Evolutionary conservation across 2,329 filamentous ascomycete species (phyloP).

Genomic region (Ampelomyces quisqualis): DNA sequence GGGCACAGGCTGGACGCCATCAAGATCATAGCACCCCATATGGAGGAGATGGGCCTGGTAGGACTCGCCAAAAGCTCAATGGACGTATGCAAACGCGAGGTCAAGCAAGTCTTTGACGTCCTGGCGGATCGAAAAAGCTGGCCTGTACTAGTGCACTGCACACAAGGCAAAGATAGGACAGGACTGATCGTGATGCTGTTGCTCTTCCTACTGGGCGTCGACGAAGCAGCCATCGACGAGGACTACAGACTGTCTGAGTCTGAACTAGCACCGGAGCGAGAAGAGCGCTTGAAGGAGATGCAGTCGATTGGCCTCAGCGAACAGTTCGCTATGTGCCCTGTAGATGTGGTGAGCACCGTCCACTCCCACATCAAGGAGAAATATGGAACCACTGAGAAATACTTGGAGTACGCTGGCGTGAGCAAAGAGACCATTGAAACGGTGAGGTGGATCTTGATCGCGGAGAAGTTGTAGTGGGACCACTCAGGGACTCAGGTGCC

Average conservation of each 20-base stretch:
- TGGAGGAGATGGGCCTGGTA: slow-evolving; percentile 69
- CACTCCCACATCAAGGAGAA: slow-evolving; percentile 57
- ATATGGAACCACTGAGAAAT: slow-evolving; percentile 67
- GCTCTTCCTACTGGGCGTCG: slow-evolving; percentile 63
- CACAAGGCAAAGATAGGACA: slow-evolving; percentile 84
- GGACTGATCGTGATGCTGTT: slow-evolving; percentile 70
- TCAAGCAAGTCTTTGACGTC: slow-evolving; percentile 56
- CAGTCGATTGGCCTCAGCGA: slow-evolving; percentile 67
- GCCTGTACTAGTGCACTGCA: slow-evolving; percentile 77
- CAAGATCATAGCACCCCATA: slow-evolving; percentile 65
- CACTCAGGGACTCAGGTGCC: too few species aligned
- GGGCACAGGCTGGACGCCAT: slow-evolving; percentile 71
- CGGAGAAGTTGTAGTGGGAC: slow-evolving; percentile 14
- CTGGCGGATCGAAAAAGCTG: slow-evolving; percentile 53
- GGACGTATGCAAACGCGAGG: slow-evolving; percentile 64
- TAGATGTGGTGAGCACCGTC: slow-evolving; percentile 63
- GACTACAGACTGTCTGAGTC: slow-evolving; percentile 71
- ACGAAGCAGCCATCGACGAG: slow-evolving; percentile 60
- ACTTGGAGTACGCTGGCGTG: slow-evolving; percentile 64
- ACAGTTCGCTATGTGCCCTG: slow-evolving; percentile 65
- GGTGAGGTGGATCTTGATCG: slow-evolving; percentile 38
- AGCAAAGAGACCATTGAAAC: slow-evolving; percentile 36
- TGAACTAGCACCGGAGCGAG: slow-evolving; percentile 62
- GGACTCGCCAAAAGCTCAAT: slow-evolving; percentile 71
- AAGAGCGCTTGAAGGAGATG: slow-evolving; percentile 68